These are phyloP conservation scores for Hygrophoropsis aurantiaca DNA, from an alignment of 768 basidiomycete species.

Conservation along the genomic window DNA sequence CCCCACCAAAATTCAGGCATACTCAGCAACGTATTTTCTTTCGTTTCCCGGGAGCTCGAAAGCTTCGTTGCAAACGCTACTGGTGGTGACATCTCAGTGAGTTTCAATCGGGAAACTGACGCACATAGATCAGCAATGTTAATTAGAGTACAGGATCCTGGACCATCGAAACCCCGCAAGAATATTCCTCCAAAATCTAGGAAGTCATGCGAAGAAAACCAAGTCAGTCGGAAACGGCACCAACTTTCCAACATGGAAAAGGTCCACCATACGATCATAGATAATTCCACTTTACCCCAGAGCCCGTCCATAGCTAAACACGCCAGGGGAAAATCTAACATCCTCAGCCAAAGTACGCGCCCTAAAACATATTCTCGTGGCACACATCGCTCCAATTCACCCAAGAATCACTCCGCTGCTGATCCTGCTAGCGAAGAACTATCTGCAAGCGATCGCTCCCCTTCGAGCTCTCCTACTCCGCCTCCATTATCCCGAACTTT, in stretches of 20 bases:
- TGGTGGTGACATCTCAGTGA: slow-evolving; percentile 17
- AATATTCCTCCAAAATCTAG: not conserved
- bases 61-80: slow-evolving; percentile 71
- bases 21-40: slow-evolving; percentile 64
- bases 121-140: too few species aligned
- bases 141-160: not conserved
- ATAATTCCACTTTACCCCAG: too few species aligned
- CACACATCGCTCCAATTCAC: not conserved
- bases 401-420: not conserved
- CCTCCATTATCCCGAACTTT: slow-evolving; percentile 28
- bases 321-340: slow-evolving; percentile 1
- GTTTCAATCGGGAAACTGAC: too few species aligned
- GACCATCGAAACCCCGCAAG: not conserved
- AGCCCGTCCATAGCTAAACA: slow-evolving; percentile 8
- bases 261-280: too few species aligned
- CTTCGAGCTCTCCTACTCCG: slow-evolving; percentile 17
- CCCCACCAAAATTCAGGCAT: slow-evolving; percentile 32
- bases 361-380: too few species aligned
- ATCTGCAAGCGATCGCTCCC: slow-evolving; percentile 18
- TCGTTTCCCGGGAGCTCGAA: slow-evolving; percentile 69
- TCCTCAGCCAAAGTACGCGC: too few species aligned
- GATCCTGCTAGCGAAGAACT: slow-evolving; percentile 20
- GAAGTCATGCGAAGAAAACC: not conserved
- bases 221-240: not conserved
- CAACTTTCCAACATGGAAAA: too few species aligned